phyloP scores from a whole-genome alignment of 441 rosid species.

The Populus trichocarpa region DNA sequence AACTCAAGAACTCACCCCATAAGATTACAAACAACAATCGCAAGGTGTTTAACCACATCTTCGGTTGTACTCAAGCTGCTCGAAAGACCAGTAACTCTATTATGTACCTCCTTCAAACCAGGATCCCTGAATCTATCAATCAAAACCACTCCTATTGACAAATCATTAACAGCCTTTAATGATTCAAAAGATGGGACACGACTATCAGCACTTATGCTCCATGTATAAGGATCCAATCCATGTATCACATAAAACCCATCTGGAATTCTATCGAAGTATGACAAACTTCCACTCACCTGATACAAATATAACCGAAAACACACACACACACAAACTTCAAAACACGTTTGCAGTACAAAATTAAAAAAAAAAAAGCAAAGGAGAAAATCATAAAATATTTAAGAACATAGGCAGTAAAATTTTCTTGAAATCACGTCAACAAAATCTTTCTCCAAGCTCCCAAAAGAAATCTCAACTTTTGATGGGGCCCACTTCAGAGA shows the following conservation, averaged over 20 bases:
- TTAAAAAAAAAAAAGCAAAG: background rate
- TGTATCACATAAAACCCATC: conserved; percentile 87
- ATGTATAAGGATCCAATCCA: conserved; percentile 86
- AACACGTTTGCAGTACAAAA: no score
- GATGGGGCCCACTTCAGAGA: no score
- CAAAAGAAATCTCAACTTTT: no score
- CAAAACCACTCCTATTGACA: conserved; percentile 63
- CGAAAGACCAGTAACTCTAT: conserved; percentile 61
- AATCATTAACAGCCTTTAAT: conserved; percentile 61
- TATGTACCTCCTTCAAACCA: conserved; percentile 63
- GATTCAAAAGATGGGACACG: conserved; percentile 82
- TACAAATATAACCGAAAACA: conserved; percentile 11
- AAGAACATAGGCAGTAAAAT: no score
- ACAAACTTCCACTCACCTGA: conserved; percentile 90
- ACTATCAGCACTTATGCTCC: conserved; percentile 86
- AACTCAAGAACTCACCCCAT: conserved; percentile 65
- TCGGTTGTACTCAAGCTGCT: conserved; percentile 56
- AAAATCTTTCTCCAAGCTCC: no score
- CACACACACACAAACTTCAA: no score
- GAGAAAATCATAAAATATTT: no score
- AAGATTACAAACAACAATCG: conserved; percentile 71
- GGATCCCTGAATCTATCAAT: conserved; percentile 73
- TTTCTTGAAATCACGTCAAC: no score
- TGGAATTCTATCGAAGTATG: conserved; percentile 81
- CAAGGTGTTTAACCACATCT: conserved; percentile 78